phyloP scores from a whole-genome alignment of 2,329 filamentous ascomycete genomes.

The Fusarium nematophilum region DNA sequence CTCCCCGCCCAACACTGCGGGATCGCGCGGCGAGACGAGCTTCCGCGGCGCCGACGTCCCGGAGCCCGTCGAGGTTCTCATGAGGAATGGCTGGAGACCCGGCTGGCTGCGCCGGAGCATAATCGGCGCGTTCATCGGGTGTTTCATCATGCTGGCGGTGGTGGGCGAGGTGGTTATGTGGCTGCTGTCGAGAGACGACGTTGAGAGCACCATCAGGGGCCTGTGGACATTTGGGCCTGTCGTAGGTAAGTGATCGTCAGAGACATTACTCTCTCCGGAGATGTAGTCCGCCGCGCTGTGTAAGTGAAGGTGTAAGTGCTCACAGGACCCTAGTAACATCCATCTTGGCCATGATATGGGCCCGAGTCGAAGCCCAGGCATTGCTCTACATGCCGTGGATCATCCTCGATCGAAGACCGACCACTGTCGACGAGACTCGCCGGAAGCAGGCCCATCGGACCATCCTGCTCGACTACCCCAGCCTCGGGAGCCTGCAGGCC shows the following conservation, averaged over 20 bases:
- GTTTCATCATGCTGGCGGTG: slow-evolving; percentile 35
- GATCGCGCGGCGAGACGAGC: slow-evolving; percentile 22
- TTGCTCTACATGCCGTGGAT: slow-evolving; percentile 46
- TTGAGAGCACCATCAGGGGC: slow-evolving; percentile 31
- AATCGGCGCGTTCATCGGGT: slow-evolving; percentile 33
- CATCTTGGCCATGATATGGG: slow-evolving; percentile 42
- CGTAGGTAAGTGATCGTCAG: slow-evolving; percentile 39
- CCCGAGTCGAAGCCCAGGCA: slow-evolving; percentile 44
- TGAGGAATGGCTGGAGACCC: slow-evolving; percentile 43
- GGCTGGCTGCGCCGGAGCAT: slow-evolving; percentile 38
- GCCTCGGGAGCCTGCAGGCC: slow-evolving; percentile 37
- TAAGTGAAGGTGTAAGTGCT: slow-evolving; percentile 6
- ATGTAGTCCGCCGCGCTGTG: background rate
- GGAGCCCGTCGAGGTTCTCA: slow-evolving; percentile 33
- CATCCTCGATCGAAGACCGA: slow-evolving; percentile 39
- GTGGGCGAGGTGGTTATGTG: slow-evolving; percentile 41
- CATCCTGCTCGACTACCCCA: slow-evolving; percentile 43
- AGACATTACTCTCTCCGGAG: slow-evolving; percentile 13
- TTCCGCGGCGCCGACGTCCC: slow-evolving; percentile 15
- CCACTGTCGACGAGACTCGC: slow-evolving; percentile 41
- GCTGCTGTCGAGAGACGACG: slow-evolving; percentile 34
- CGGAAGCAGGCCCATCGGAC: slow-evolving; percentile 44
- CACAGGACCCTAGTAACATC: slow-evolving; percentile 37
- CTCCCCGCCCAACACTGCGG: slow-evolving; percentile 32
- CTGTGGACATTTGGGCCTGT: slow-evolving; percentile 46